Evolutionary conservation across 257 asterid genomes (phyloP).

Genomic region (Solanum virginianum): DNA sequence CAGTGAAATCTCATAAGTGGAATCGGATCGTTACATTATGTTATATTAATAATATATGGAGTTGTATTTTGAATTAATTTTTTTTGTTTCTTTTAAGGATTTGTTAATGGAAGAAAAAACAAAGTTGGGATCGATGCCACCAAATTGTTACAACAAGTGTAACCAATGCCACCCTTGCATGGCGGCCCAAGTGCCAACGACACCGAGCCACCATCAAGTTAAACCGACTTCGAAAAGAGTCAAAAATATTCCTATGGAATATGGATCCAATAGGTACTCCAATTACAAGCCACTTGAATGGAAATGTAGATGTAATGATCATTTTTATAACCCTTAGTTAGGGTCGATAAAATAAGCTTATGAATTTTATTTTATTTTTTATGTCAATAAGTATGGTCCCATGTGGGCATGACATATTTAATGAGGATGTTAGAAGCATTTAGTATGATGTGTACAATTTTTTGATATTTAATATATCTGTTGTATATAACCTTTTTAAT

Average conservation of each 20-base stretch:
- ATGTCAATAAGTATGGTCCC: not conserved
- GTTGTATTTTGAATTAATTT: not conserved
- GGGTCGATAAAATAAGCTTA: not conserved
- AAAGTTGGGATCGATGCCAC: constrained; percentile 91
- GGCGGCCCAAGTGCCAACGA: constrained; percentile 81
- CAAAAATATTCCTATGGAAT: constrained; percentile 11
- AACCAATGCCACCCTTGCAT: constrained; percentile 95
- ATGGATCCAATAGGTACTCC: constrained; percentile 59
- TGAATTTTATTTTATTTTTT: not conserved
- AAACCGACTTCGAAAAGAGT: constrained; percentile 10
- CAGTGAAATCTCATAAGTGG: no score
- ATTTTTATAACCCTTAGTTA: constrained; percentile 58
- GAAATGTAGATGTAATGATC: constrained; percentile 88
- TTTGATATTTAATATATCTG: constrained; percentile 1
- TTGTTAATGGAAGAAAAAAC: constrained; percentile 57
- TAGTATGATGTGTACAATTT: constrained; percentile 8
- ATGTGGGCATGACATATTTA: not conserved
- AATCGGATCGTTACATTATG: no score
- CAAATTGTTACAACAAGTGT: constrained; percentile 91
- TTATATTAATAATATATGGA: not conserved
- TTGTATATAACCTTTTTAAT: constrained; percentile 3
- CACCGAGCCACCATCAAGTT: constrained; percentile 38
- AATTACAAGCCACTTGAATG: constrained; percentile 99
- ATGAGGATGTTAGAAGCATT: constrained; percentile 10
- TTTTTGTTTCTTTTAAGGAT: constrained; percentile 18